phyloP scores from a whole-genome alignment of 352 stramenopile species.

The Phytophthora chlamydospora region DNA sequence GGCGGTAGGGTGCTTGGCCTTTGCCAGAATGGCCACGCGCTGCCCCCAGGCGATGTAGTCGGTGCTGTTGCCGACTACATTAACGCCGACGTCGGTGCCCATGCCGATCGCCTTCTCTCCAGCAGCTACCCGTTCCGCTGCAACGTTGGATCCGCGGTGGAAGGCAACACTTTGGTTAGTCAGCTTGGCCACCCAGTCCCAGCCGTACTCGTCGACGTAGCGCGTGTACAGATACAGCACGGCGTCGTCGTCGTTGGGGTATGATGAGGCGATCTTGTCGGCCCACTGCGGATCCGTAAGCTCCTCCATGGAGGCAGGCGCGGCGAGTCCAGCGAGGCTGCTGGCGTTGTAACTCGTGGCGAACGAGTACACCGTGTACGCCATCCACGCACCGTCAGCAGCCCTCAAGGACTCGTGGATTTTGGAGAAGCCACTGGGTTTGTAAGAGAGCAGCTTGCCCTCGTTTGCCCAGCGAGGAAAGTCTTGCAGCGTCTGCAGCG shows the following conservation, averaged over 20 bases:
- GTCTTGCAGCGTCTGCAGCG: constrained; percentile 58
- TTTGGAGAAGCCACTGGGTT: constrained; percentile 51
- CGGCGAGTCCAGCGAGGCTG: constrained; percentile 13
- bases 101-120: constrained; percentile 40
- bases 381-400: constrained; percentile 38
- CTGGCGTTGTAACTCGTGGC: constrained; percentile 41
- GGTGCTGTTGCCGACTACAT: constrained; percentile 21
- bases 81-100: constrained; percentile 16
- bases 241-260: constrained; percentile 59
- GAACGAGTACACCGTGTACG: constrained; percentile 45
- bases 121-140: constrained; percentile 20
- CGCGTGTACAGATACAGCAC: constrained; percentile 48
- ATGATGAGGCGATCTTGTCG: constrained; percentile 49
- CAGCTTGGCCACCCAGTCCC: constrained; percentile 55
- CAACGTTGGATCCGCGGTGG: constrained; percentile 41
- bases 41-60: constrained; percentile 52
- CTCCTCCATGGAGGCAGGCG: constrained; percentile 26
- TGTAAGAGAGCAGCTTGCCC: constrained; percentile 51
- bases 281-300: constrained; percentile 41
- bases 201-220: constrained; percentile 59
- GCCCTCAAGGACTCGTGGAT: constrained; percentile 50
- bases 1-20: constrained; percentile 51
- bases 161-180: constrained; percentile 42
- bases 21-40: constrained; percentile 54
- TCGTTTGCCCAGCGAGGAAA: constrained; percentile 45